Conservation (phyloP, 2,329 filamentous ascomycete genomes). For the Nothophoma quercina region DNA sequence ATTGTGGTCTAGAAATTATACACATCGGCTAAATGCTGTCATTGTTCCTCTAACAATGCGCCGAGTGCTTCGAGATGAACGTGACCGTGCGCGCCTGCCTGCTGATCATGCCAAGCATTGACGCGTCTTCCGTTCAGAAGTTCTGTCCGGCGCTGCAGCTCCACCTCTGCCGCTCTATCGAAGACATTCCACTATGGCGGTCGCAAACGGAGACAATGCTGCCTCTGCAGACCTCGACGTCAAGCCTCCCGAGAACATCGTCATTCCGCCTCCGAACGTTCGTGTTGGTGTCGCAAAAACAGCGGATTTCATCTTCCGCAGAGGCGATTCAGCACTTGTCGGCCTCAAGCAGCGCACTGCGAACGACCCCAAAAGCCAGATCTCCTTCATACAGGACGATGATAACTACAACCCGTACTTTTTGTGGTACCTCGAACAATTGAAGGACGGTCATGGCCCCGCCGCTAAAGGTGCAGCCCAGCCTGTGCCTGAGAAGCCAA, state of each 20-base stretch:
- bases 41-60: neutral
- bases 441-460: constrained; percentile 82
- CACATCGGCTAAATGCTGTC: neutral
- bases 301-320: constrained; percentile 83
- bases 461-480: constrained; percentile 22
- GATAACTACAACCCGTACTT: constrained; percentile 92
- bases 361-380: constrained; percentile 85
- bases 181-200: constrained; percentile 35
- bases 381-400: constrained; percentile 80
- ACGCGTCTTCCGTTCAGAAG: constrained; percentile 16
- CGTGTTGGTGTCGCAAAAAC: constrained; percentile 90
- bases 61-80: constrained; percentile 9
- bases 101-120: constrained; percentile 19
- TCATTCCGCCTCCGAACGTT: constrained; percentile 86
- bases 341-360: constrained; percentile 85
- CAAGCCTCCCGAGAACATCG: constrained; percentile 82
- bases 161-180: constrained; percentile 19
- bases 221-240: constrained; percentile 29
- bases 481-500: constrained; percentile 67
- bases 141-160: constrained; percentile 11
- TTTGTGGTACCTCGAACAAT: constrained; percentile 86
- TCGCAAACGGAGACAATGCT: constrained; percentile 35
- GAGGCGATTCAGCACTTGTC: constrained; percentile 75
- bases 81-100: constrained; percentile 7
- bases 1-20: neutral